Percentiles rank a stretch among this genome's conserved stretches.
Evolutionary conservation across 2,329 filamentous ascomycete species (phyloP).

Genomic region (Pseudogymnoascus sp.): DNA sequence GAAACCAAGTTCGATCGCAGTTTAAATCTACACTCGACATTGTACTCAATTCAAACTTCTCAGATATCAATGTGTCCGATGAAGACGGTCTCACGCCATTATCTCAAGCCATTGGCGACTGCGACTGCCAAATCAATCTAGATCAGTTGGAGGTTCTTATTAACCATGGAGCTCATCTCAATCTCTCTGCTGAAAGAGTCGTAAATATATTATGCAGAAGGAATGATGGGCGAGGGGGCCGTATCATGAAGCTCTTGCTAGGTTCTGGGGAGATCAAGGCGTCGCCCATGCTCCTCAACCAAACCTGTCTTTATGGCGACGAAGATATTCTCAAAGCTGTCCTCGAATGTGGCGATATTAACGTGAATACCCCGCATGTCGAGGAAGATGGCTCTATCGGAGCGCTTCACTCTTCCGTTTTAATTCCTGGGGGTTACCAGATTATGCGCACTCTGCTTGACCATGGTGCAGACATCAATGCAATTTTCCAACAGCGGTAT

Average conservation of each 20-base stretch:
- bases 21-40: neutral
- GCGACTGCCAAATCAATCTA: neutral
- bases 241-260: neutral
- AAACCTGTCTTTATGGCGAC: neutral
- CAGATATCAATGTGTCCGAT: neutral
- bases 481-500: neutral
- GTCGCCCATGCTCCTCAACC: neutral
- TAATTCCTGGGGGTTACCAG: neutral
- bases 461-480: neutral
- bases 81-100: neutral
- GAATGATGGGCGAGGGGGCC: neutral
- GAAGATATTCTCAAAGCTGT: neutral
- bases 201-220: neutral
- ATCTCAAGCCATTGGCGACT: neutral
- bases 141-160: neutral
- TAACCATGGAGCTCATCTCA: neutral
- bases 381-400: neutral
- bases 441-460: neutral
- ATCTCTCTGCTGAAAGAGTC: neutral
- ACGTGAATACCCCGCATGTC: neutral
- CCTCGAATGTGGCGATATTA: neutral
- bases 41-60: neutral
- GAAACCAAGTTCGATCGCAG: neutral
- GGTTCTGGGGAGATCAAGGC: neutral
- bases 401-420: neutral